A percentile compares a stretch with the other conserved stretches of the same genome.
Evolutionary conservation across 176 grass and related monocot species (phyloP).

Genomic region (Elymus sibiricus): DNA sequence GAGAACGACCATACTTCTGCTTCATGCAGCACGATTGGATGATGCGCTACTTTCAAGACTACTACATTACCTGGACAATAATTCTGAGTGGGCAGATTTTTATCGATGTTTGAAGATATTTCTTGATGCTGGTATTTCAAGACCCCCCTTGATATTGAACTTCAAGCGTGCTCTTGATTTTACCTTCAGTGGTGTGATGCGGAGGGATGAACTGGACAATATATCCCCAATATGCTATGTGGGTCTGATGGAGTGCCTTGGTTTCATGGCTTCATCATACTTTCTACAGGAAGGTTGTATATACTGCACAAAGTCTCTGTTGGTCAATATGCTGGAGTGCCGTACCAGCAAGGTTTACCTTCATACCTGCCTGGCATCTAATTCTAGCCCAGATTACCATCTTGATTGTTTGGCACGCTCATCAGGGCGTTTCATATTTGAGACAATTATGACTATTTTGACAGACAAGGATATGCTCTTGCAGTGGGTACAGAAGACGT

Average conservation of each 20-base stretch:
- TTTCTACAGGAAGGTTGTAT: slow-evolving; percentile 14
- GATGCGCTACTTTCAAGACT: slow-evolving; percentile 29
- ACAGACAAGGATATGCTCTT: not conserved
- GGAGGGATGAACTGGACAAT: slow-evolving; percentile 29
- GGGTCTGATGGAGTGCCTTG: slow-evolving; percentile 57
- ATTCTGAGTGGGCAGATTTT: slow-evolving; percentile 45
- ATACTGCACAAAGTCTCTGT: slow-evolving; percentile 49
- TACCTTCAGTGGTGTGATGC: slow-evolving; percentile 24
- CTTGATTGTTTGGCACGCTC: not conserved
- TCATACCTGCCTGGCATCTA: slow-evolving; percentile 19
- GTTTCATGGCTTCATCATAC: slow-evolving; percentile 48
- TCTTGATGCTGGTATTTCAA: slow-evolving; percentile 37
- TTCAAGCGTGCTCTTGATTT: slow-evolving; percentile 44
- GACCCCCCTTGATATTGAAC: slow-evolving; percentile 17
- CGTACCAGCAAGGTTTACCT: slow-evolving; percentile 44
- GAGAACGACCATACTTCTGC: slow-evolving; percentile 44
- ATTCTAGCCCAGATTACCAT: not conserved
- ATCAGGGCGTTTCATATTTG: slow-evolving; percentile 25
- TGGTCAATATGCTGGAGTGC: slow-evolving; percentile 54
- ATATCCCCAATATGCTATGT: slow-evolving; percentile 51
- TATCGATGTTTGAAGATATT: slow-evolving; percentile 31
- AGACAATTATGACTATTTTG: slow-evolving; percentile 16
- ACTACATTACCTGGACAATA: not conserved
- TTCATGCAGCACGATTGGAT: slow-evolving; percentile 39
- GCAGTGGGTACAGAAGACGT: slow-evolving; percentile 34